Evolutionary conservation across 106 monocot genomes (phyloP).

Genomic region (Agapanthus africanus): DNA sequence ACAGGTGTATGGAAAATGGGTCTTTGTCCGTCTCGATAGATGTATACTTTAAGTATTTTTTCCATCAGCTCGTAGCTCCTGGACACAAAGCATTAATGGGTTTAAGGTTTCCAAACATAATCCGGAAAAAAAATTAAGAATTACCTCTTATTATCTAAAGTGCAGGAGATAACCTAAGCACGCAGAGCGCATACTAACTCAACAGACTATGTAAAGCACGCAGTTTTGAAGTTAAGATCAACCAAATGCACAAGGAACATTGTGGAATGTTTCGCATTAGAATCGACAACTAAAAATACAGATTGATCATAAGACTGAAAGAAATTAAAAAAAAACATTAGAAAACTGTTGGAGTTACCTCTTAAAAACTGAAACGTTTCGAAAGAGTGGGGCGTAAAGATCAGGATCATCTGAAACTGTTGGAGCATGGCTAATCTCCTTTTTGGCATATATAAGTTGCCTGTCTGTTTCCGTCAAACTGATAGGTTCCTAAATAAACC

Average conservation of each 20-base stretch:
- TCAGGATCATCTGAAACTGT: conserved; percentile 24
- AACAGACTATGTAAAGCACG: neutral
- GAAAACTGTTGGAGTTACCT: conserved; percentile 9
- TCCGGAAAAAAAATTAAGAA: neutral
- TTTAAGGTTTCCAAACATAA: neutral
- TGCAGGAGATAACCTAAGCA: neutral
- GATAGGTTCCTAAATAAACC: conserved; percentile 8
- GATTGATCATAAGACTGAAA: neutral
- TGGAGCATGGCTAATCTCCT: conserved; percentile 26
- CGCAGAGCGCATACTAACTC: neutral
- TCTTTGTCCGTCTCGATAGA: conserved; percentile 53
- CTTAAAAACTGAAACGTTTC: conserved; percentile 35
- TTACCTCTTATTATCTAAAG: neutral
- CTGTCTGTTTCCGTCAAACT: conserved; percentile 17
- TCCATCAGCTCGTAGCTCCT: conserved; percentile 94
- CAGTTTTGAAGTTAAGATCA: neutral
- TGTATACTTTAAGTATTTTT: conserved; percentile 59
- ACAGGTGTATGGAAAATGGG: conserved; percentile 65
- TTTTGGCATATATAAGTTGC: conserved; percentile 38
- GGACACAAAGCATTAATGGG: conserved; percentile 3
- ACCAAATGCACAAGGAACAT: neutral
- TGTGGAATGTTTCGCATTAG: neutral
- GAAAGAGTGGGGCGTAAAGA: conserved; percentile 34
- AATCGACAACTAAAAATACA: neutral
- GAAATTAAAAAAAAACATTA: neutral